Conservation (phyloP, 805 yeast species). For the Candida maris region DNA sequence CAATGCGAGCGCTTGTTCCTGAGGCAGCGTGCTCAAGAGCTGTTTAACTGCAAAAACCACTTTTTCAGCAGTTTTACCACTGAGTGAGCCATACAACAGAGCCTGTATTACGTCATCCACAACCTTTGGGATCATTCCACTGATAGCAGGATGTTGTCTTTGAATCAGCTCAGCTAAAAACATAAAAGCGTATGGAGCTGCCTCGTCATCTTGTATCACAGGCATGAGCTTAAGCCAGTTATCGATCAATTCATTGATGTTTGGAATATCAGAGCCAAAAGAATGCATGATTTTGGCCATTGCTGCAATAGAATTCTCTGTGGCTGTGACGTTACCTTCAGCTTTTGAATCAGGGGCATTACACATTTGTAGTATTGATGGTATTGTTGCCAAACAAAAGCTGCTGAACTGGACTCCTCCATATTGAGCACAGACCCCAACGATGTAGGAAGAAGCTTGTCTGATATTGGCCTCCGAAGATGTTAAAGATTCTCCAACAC, state of each 20-base stretch:
- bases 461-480: slow-evolving; percentile 69
- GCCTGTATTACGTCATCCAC: slow-evolving; percentile 75
- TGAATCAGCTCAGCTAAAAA: slow-evolving; percentile 72
- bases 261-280: slow-evolving; percentile 55
- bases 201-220: slow-evolving; percentile 76
- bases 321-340: slow-evolving; percentile 82
- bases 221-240: slow-evolving; percentile 86
- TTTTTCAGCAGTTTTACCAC: slow-evolving; percentile 67
- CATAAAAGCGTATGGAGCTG: slow-evolving; percentile 79
- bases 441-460: slow-evolving; percentile 80
- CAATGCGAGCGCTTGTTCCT: slow-evolving; percentile 60
- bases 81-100: slow-evolving; percentile 58
- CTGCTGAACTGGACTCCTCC: slow-evolving; percentile 66
- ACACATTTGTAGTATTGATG: slow-evolving; percentile 68
- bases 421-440: slow-evolving; percentile 82
- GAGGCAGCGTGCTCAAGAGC: slow-evolving; percentile 62
- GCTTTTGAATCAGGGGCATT: slow-evolving; percentile 76
- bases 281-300: slow-evolving; percentile 78
- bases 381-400: slow-evolving; percentile 65
- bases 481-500: slow-evolving; percentile 62
- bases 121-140: slow-evolving; percentile 51
- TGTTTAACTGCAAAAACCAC: slow-evolving; percentile 61
- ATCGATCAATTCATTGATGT: slow-evolving; percentile 56
- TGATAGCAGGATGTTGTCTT: slow-evolving; percentile 56
- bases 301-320: slow-evolving; percentile 80